Conservation (phyloP, 2,329 filamentous ascomycete species). For the Aaosphaeria arxii region DNA sequence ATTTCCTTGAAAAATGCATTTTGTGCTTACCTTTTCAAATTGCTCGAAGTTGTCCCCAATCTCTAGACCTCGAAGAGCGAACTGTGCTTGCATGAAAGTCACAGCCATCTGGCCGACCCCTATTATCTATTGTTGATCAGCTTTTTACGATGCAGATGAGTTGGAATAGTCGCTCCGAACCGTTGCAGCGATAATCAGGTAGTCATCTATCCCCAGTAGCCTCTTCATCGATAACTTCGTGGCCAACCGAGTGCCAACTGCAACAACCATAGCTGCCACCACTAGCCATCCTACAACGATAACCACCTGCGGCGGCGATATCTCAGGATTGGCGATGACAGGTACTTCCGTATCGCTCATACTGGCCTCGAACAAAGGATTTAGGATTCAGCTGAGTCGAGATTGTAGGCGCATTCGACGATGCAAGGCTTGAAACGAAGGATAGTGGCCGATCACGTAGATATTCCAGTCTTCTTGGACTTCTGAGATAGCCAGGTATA, state of each 20-base stretch:
- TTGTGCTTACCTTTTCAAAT: neutral
- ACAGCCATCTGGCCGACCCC: conserved; percentile 2
- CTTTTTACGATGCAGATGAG: neutral
- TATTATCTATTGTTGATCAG: neutral
- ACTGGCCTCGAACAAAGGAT: too few species aligned
- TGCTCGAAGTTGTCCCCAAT: neutral
- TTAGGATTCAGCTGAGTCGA: too few species aligned
- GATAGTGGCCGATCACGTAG: too few species aligned
- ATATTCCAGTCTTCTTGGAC: too few species aligned
- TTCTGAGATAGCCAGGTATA: too few species aligned
- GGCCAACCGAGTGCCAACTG: neutral
- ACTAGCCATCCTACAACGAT: conserved; percentile 2
- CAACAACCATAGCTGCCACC: neutral
- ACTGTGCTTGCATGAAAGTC: neutral
- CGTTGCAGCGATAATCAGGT: neutral
- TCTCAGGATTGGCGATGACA: neutral
- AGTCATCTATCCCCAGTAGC: conserved; percentile 1
- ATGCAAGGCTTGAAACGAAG: too few species aligned
- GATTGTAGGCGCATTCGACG: too few species aligned
- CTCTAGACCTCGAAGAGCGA: neutral
- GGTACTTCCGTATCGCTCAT: neutral
- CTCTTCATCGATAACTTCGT: conserved; percentile 4
- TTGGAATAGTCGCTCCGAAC: neutral
- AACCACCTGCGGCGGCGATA: conserved; percentile 1
- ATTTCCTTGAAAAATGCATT: too few species aligned